Evolutionary conservation across 495 filamentous ascomycete species (phyloP), one percentile per base, ranked within the genome.

Genomic region (Gamarada debralockiae): DNA sequence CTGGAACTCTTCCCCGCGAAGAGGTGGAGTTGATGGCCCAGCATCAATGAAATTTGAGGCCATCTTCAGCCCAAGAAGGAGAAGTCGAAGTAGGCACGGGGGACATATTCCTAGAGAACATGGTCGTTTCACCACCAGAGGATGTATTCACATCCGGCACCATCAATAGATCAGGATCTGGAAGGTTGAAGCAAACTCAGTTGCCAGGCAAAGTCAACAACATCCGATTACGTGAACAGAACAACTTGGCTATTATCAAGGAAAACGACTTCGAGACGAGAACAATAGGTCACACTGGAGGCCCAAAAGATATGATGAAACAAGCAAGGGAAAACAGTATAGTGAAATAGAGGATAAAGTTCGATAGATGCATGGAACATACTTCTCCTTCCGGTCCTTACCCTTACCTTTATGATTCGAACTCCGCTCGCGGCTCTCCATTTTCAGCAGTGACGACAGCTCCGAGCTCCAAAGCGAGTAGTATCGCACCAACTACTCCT

Each of bases 1-100:
- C 17, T 36, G 43, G 29, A 10, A 64, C 48, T 46, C 60, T 46
- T 37, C 46, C 48, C 50, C 37, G 37, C 3, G 14, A 17, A 45
- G 50, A 29, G 21, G 23, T 1, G 21, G n/a, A 44, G 33, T n/a
- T 17, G 44, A 22, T 4, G 48, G 23, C 20, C 13, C 47, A 23
- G 31, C n/a, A 4, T 17, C 8, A 2, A 40, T 23, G 33, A 25
- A 34, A 23, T 25, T 57, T 31, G 21, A 22, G 13, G 36, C 42
- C 10, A 52, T 57, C 27, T 52, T 52, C 23, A 52, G 48, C 17
- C 48, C 55, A 3, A 27, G 36, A 23, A 39, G 4, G 3, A 23
- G 22, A 14, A 22, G 17, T n/a, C 18, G 13, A 38, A 5, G 23
- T 39, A 21, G n/a, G 21, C 36, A 36, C 8, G 14, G 3, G 7